Base-by-base conservation (phyloP, 78 protist species). In the Tieghemostelium lacteum region DNA sequence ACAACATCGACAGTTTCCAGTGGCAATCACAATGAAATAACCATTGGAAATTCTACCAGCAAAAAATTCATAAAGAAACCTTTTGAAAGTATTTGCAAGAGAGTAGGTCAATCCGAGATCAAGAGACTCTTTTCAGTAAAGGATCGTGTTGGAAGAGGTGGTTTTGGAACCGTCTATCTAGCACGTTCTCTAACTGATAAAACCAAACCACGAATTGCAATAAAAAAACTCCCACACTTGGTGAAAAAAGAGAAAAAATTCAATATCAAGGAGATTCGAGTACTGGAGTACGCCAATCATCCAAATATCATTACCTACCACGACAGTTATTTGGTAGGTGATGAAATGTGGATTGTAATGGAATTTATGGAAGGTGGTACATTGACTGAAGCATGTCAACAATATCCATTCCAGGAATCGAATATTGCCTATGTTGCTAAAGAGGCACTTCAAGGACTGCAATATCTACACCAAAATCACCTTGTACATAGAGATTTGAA, bases 311-410 rank as follows among this genome's bases (percentile, higher is more conserved):
- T 86, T 28, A 61, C 87, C 66, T 86, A 67, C 50, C 19, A 86
- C 16, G 74, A 58, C 5, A 57, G 85, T 3, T 74, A 57, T 33
- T n/a, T 86, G 22, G 22, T 72, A 0, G 8, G 10, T 28, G 78
- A 91, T n/a, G 87, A 76, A 45, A 73, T 54, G 19, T 74, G 74
- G 64, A 70, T 88, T 19, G 77, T 70, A 3, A 91, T 80, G 89
- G 94, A 91, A 57, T 91, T 77, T 58, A 91, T 91, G 94, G 94
- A 91, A 58, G 94, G 94, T 39, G 94, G 94, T 26, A 91, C 89
- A 36, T 73, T 91, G 55, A 52, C 76, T 4, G 92, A 91, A 10
- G 94, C 94, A 5, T 57, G 75, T 36, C 42, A 45, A 20, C 87
- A 76, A 34, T 70, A 91, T 71, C 92, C 74, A 55, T 91, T 91